These are phyloP conservation scores for Candolleomyces aberdarensis DNA, from an alignment of 768 basidiomycete species.

Conservation along the genomic window DNA sequence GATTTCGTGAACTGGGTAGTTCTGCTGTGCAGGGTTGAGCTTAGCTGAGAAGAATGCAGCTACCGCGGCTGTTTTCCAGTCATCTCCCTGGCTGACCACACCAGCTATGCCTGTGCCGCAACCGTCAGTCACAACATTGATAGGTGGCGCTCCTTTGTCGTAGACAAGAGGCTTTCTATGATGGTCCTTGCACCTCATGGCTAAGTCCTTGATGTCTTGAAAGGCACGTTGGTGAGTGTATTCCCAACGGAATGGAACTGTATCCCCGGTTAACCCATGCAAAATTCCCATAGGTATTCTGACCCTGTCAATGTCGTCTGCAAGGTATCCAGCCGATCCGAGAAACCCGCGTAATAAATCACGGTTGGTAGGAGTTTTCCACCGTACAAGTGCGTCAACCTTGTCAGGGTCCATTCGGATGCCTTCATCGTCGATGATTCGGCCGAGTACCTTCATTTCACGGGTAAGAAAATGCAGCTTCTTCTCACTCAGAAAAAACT, in stretches of 20 bases:
- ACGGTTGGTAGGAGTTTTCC: conserved; percentile 15
- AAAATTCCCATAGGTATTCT: conserved; percentile 28
- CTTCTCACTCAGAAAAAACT: conserved; percentile 20
- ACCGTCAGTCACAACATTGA: conserved; percentile 26
- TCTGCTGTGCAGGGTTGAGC: conserved; percentile 23
- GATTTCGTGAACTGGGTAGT: conserved; percentile 37
- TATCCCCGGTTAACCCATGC: conserved; percentile 12
- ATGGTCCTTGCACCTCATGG: conserved; percentile 11
- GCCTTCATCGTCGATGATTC: conserved; percentile 27
- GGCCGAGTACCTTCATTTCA: conserved; percentile 28
- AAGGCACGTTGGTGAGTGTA: conserved; percentile 22
- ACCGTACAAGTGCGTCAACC: conserved; percentile 20
- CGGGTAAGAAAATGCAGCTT: conserved; percentile 10
- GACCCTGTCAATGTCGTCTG: conserved; percentile 18
- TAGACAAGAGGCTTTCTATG: conserved; percentile 15
- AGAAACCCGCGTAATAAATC: conserved; percentile 11
- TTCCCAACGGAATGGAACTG: conserved; percentile 15
- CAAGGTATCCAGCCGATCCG: conserved; percentile 9
- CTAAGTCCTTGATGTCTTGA: conserved; percentile 23
- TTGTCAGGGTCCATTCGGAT: conserved; percentile 39
- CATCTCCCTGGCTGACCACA: conserved; percentile 17
- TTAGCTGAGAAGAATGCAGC: conserved; percentile 27
- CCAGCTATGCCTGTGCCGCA: conserved; percentile 22
- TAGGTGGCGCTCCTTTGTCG: conserved; percentile 9
- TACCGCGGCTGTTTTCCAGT: conserved; percentile 25